Base-by-base conservation (phyloP, 2,329 filamentous ascomycete species). In the Delphinella strobiligena region DNA sequence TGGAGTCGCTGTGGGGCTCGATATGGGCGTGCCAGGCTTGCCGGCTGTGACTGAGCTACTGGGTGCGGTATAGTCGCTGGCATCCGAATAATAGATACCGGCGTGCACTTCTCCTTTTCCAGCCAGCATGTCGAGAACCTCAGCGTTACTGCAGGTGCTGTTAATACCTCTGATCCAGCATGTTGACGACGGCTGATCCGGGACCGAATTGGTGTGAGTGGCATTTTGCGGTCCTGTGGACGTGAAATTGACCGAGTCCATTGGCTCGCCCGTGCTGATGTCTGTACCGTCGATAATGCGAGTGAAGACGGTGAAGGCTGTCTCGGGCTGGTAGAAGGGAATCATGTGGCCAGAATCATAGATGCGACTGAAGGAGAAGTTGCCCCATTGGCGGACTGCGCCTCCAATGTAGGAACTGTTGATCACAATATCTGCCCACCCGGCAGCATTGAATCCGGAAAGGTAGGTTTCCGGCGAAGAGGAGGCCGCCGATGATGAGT, bases 341-440 rank as follows among this genome's bases (percentile, higher is more conserved):
- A 71, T 61, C 38, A 69, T 61, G 47, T 74, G 71, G 3, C 69
- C 70, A 1, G 70, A 61, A 47, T 72, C 61, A 49, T 69, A 74
- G 40, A 73, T 61, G 11, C 68, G 61, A 4, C 61, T 61, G 51
- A 72, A 72, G 24, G 59, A 65, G 5, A 74, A 54, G 41, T 88
- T 88, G 9, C 80, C 83, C 50, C 75, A 83, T 56, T 91, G 82
- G 3, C 83, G 73, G 0, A 85, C 82, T 41, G 75, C 72, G 15
- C 84, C 85, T 19, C 50, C 52, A 4, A 46, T 38, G 58, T 81
- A 80, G 5, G 71, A 67, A 18, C 68, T 69, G 53, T 85, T 82
- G 31, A 83, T 75, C 10, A 77, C 63, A 45, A 91, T 76, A 11
- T 80, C 75, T 0, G 75, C 73, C 54, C 91, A 91, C 1, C 82